Base-by-base conservation (phyloP, 768 basidiomycete genomes). In the Sistotremastrum suecicum region DNA sequence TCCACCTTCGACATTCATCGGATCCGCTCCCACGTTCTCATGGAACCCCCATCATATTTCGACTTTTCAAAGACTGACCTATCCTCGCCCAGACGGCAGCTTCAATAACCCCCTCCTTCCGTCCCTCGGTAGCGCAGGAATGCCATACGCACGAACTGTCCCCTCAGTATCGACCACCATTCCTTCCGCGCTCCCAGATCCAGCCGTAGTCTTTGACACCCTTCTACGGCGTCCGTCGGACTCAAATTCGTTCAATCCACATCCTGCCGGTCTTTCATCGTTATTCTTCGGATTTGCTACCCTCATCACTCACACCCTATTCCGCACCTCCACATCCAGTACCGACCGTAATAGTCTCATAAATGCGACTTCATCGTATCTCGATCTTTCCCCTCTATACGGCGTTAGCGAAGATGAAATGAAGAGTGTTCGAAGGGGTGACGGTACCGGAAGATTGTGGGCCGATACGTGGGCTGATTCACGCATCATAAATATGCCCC, bases 241-340 rank as follows among this genome's bases (percentile, higher is more conserved):
- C 20, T 20, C 20, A 32, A 36, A 47, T 30, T 56, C 66, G 44
- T 78, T 75, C 50, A 54, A 54, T 12, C 60, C 66, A 5, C 80
- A 83, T 58, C 80, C 80, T 4, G 75, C 72, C 3, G 84, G 84
- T 12, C 71, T 87, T 39, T 83, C 78, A 10, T 71, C 73, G 48
- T 62, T 83, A n/a, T 82, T 86, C 63, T 88, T 86, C 53, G 80
- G 83, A 0, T 84, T 88, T 53, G 84, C 84, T 7, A 71, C 84
- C 54, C 62, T 86, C 47, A 66, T 87, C 48, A 84, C 83, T 52
- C 84, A 88, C 60, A 69, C 65, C 44, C 69, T 81, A 50, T 89
- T 89, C 65, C 64, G 80, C 51, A 77, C 75, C 6, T 60, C 70
- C 48, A 66, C 66, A 1, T 75, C 76, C 7, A 81, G 83, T 58